Base-by-base conservation (phyloP, 352 stramenopile species). In the Albugo candida region DNA sequence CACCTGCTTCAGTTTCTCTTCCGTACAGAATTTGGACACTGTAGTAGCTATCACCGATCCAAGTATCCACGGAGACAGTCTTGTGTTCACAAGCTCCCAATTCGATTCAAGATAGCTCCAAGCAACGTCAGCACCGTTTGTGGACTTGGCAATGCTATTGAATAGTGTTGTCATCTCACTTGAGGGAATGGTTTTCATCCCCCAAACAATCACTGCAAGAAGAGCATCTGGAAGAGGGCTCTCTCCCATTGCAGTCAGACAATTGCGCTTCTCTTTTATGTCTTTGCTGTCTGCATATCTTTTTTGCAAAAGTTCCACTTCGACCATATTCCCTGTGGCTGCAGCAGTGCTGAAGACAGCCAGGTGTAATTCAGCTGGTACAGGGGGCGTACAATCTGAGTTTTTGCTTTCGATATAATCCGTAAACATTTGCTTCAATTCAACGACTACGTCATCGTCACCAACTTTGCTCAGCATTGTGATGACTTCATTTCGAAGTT, bases 151-250 rank as follows among this genome's bases (percentile, higher is more conserved):
- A n/a, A 93, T 72, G 41, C 74, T 81, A 36, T 51, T 60, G 42
- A 92, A 88, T 2, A 79, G 49, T 52, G 77, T 81, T 49, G 83
- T 66, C 41, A 83, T 89, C 53, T 93, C 77, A 59, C 92, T 76
- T 35, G 65, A 76, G 17, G 75, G 71, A n/a, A 93, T 76, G 47
- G 41, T 64, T 52, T 66, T 64, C 18, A 83, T 53, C 8, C 66
- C 59, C 67, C 73, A 93, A 37, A 71, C 48, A 36, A 93, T 67
- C 19, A 81, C 68, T 38, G 73, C 60, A 35, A 54, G 59, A 64
- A 88, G 83, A 17, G 80, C 47, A 6, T 67, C 65, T 24, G 70
- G 36, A 8, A 65, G 66, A 49, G 73, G 66, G 48, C 80, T 65
- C 24, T 79, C 59, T 17, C 74, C 76, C 11, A 91, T 63, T 19